phyloP scores from a whole-genome alignment of 75 land plant genomes.

The Cunninghamia lanceolata region DNA sequence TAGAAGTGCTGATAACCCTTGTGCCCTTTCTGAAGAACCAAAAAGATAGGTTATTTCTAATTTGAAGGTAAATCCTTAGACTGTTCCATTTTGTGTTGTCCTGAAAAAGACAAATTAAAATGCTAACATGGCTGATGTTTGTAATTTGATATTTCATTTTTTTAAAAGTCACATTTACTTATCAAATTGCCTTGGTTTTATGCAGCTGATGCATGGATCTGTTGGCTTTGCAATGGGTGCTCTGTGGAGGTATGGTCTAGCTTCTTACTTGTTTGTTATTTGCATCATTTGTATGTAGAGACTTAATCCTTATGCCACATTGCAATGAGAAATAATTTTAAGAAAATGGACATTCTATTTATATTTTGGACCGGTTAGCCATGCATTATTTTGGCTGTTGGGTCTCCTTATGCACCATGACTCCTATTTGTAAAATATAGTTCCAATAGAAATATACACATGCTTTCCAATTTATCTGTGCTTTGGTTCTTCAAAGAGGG shows the following conservation, averaged over 20 bases:
- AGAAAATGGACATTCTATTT: background rate
- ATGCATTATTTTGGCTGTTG: background rate
- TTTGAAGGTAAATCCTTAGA: too few species aligned
- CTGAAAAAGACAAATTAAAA: too few species aligned
- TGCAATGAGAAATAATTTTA: background rate
- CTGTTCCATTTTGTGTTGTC: too few species aligned
- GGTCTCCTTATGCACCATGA: background rate
- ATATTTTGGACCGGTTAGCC: background rate
- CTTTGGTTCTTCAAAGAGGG: background rate
- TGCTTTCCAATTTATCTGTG: background rate
- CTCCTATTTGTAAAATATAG: background rate
- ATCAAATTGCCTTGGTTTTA: background rate
- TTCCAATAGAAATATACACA: background rate
- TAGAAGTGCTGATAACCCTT: too few species aligned
- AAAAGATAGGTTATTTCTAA: too few species aligned
- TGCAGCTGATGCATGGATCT: slow-evolving; percentile 93
- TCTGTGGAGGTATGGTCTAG: slow-evolving; percentile 70
- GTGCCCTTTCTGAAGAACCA: too few species aligned
- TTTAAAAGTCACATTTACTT: background rate
- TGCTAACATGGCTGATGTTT: background rate
- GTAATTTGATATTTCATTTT: background rate
- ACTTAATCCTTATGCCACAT: background rate
- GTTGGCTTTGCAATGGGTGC: slow-evolving; percentile 90
- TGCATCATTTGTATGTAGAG: background rate
- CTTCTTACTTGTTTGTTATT: background rate